Evolutionary conservation across 305 asterid species (phyloP), one percentile per base, ranked within the genome.

Genomic region (Fraxinus dipetala): DNA sequence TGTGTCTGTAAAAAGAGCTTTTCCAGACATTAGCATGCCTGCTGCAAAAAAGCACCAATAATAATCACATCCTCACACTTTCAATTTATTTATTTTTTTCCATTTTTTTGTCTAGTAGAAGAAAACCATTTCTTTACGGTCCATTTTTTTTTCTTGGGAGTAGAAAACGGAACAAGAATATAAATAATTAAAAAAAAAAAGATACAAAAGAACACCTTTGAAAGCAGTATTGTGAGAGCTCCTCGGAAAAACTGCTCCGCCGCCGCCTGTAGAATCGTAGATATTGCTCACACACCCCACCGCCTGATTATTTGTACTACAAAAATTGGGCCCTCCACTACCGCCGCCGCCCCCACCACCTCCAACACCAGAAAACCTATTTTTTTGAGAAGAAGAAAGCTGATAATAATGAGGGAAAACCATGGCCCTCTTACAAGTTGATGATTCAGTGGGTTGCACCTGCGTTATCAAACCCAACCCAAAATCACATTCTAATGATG

Each of bases 1-100:
- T 32, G 90, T 72, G 16, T 87, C 90, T 22, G 94, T 91, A 86
- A 92, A 94, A 51, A 84, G 76, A 16, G 63, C 80, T 79, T 87
- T 89, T 81, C 85, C 90, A 78, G 72, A 36, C 67, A 56, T 72
- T 9, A 63, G 16, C n/a, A 63, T 8, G 72, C 31, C 72, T 24
- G n/a, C 72, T 24, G 32, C 72, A 8, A 63, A 63, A 61, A 54
- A 54, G 8, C 22, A 51, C 61, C 5, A 16, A 36, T 36, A 36
- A 36, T 36, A 36, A 36, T 36, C 43, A 56, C 63, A 56, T 38
- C 80, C 69, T 82, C 61, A 54, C 24, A 54, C 10, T n/a, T n/a
- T 54, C 13, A 40, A 2, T 43, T 43, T 40, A 40, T 9, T 40
- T 40, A 5, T 6, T 1, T 14, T 45, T 11, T 14, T 4, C 6